Evolutionary conservation across 2,329 filamentous ascomycete genomes (phyloP).

Genomic region (Fusarium verticillioides): DNA sequence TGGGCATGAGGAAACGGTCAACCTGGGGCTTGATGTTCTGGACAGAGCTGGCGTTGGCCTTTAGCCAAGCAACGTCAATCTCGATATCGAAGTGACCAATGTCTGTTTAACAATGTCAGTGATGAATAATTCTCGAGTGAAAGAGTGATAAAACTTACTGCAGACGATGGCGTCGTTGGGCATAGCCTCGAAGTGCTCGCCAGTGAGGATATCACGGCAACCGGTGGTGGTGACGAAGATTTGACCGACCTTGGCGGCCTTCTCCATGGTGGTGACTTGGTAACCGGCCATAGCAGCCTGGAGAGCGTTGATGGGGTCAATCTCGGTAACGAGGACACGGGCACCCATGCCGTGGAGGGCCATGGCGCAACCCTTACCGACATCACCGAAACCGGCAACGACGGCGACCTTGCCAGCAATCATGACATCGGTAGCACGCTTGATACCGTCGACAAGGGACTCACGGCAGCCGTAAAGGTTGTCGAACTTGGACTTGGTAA

Average conservation of each 20-base stretch:
- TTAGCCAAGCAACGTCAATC: conserved; percentile 99
- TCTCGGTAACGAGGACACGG: conserved; percentile 94
- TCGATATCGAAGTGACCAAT: conserved; percentile 99
- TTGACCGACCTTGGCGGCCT: conserved; percentile 87
- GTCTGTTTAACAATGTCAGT: conserved; percentile 59
- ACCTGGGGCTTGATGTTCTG: conserved; percentile 99
- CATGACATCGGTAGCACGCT: conserved; percentile 99
- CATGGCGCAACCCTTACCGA: conserved; percentile 98
- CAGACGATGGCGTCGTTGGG: conserved; percentile 98
- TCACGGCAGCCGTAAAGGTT: conserved; percentile 99
- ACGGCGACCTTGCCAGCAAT: conserved; percentile 99
- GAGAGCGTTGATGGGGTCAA: conserved; percentile 99
- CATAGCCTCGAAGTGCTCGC: conserved; percentile 94
- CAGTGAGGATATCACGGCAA: conserved; percentile 96
- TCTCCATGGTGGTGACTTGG: conserved; percentile 98
- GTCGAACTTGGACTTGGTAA: conserved; percentile 99
- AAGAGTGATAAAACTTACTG: conserved; percentile 66
- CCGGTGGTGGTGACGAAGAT: conserved; percentile 99
- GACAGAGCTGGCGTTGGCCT: conserved; percentile 91
- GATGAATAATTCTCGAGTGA: conserved; percentile 16
- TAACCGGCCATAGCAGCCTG: conserved; percentile 97
- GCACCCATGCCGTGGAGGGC: conserved; percentile 98
- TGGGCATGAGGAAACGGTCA: conserved; percentile 95
- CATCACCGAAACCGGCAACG: conserved; percentile 98
- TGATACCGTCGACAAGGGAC: conserved; percentile 99